These are phyloP conservation scores for Saturnispora halmiae DNA, from an alignment of 805 yeast genomes.

Conservation along the genomic window DNA sequence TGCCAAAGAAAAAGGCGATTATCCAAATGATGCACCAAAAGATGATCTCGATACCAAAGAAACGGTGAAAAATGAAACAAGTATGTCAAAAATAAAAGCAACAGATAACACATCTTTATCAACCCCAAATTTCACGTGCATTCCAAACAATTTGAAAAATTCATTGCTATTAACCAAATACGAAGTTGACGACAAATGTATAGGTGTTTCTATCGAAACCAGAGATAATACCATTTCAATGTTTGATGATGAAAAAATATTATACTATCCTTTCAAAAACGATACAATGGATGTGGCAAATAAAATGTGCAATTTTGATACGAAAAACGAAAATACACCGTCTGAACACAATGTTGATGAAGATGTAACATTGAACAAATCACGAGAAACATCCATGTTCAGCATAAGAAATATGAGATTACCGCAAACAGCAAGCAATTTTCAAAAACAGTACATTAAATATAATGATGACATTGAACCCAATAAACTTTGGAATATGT, in stretches of 20 bases:
- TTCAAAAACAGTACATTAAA: not conserved
- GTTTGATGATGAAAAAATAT: conserved; percentile 5
- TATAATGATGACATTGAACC: not conserved
- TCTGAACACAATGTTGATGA: not conserved
- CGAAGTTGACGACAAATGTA: not conserved
- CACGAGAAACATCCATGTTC: not conserved
- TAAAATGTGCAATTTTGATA: not conserved
- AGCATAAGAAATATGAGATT: not conserved
- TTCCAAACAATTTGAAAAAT: not conserved
- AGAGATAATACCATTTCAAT: not conserved
- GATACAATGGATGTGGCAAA: not conserved
- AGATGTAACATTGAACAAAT: not conserved
- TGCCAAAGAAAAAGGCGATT: too few species aligned
- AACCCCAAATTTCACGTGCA: conserved; percentile 1
- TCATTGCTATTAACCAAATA: not conserved
- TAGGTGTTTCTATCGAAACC: not conserved
- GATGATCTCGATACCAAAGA: too few species aligned
- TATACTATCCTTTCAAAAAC: not conserved
- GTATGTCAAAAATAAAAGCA: not conserved
- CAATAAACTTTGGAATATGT: conserved; percentile 10
- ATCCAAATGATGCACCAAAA: too few species aligned
- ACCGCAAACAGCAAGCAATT: conserved; percentile 1
- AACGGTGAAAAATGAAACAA: not conserved
- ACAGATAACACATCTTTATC: too few species aligned
- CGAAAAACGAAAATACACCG: not conserved